These are phyloP conservation scores for Deuterostichococcus epilithicus DNA, from an alignment of 139 green algal species.

Conservation along the genomic window DNA sequence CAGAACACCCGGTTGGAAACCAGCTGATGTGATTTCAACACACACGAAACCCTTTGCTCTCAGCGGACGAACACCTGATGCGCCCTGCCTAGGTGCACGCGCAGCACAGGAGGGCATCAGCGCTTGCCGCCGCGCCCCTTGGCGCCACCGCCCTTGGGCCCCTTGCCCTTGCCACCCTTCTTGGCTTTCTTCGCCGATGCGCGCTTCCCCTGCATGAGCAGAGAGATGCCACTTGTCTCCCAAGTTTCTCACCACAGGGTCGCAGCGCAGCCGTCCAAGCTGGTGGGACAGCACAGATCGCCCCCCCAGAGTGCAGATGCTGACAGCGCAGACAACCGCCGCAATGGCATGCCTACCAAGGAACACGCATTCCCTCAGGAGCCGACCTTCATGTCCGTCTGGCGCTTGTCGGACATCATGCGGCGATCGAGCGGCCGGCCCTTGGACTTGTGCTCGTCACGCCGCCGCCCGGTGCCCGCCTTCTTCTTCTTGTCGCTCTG, in stretches of 20 bases:
- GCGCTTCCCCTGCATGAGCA: conserved; percentile 19
- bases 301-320: no score
- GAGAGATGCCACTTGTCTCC: no score
- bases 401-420: conserved; percentile 58
- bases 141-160: conserved; percentile 18
- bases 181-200: conserved; percentile 28
- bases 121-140: conserved; percentile 2
- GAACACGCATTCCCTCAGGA: background rate
- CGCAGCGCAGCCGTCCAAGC: background rate
- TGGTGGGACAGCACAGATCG: background rate
- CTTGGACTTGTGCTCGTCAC: conserved; percentile 22
- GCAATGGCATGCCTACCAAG: background rate
- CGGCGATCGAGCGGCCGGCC: conserved; percentile 50
- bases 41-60: no score
- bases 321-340: no score
- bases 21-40: no score
- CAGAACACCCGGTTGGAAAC: no score
- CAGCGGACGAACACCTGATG: no score
- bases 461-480: conserved; percentile 12
- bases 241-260: no score
- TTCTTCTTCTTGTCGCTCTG: conserved; percentile 32
- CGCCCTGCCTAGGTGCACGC: no score
- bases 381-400: background rate
- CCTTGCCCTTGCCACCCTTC: conserved; percentile 27
- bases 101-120: background rate